Base-by-base conservation (phyloP, 2,329 filamentous ascomycete genomes). In the Penicillium occitanis region DNA sequence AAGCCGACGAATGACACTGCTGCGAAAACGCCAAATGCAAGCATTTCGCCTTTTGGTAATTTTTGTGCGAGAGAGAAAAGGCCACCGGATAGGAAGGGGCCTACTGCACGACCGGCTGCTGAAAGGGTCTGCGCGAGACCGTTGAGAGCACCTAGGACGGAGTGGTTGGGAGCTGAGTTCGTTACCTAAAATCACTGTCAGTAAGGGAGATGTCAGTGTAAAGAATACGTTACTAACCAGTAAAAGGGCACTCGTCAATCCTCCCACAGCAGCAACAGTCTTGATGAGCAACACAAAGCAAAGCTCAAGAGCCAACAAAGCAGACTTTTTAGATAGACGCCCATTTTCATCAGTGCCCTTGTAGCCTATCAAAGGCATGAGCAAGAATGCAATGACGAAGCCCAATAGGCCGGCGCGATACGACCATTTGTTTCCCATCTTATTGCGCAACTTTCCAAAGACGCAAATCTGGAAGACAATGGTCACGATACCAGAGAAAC, bases 91-190 rank as follows among this genome's bases (percentile, higher is more conserved):
- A 96, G 82, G 70, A 98, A 93, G 0, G 95, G 95, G 0, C 95
- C 95, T 0, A 92, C 86, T 51, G 93, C 93, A 67, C 95, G 88
- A 8, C 95, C 95, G 0, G 91, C 92, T 0, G 95, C 95, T 0
- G 92, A 96, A 0, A 99, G 87, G 0, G 93, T 97, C 78, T 99
- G 95, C 0, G 95, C 95, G 37, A 98, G 86, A 10, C 95, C 95
- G 73, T 99, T 97, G 30, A 99, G 84, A 0, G 92, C 93, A 2
- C 95, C 95, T 0, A 99, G 85, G 0, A 91, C 93, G 5, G 90
- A 88, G 76, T 94, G 87, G 7, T 93, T 92, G 0, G 93, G 91
- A 0, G 93, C 92, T 0, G 91, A 96, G 73, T 99, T 99, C 44
- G 93, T 98, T 70, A 99, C 93, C 91, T 94, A 69, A 25, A 3